phyloP scores from a whole-genome alignment of 2,329 filamentous ascomycete species.

The Xylaria sp. region DNA sequence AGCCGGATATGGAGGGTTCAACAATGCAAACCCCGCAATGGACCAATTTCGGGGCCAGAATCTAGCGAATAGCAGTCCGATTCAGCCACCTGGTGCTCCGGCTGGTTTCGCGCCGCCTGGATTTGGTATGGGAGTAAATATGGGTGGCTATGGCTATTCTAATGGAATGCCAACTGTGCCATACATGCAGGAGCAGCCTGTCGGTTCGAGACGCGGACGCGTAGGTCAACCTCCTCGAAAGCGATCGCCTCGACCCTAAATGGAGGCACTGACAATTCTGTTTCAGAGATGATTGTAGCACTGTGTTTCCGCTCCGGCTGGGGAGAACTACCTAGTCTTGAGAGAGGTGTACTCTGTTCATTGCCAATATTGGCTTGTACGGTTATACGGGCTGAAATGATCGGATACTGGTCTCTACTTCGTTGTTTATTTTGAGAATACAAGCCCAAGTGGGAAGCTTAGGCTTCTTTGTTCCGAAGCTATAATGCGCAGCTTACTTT shows the following conservation, averaged over 20 bases:
- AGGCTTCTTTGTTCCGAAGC: conserved; percentile 12
- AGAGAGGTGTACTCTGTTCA: conserved; percentile 22
- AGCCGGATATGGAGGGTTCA: conserved; percentile 65
- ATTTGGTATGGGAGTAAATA: conserved; percentile 48
- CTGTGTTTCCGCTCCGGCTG: conserved; percentile 3
- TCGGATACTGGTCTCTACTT: conserved; percentile 40
- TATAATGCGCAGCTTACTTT: conserved; percentile 35
- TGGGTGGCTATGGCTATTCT: conserved; percentile 54
- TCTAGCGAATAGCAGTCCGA: conserved; percentile 62
- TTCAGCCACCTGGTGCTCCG: conserved; percentile 56
- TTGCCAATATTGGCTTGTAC: conserved; percentile 35
- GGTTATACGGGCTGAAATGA: conserved; percentile 43
- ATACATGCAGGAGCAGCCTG: conserved; percentile 67
- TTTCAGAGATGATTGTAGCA: conserved; percentile 46
- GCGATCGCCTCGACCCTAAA: conserved; percentile 48
- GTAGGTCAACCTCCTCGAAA: conserved; percentile 59
- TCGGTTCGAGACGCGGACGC: conserved; percentile 67
- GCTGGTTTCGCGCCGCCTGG: conserved; percentile 49
- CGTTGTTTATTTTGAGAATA: conserved; percentile 38
- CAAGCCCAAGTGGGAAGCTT: conserved; percentile 13
- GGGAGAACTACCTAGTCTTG: neutral
- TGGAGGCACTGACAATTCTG: conserved; percentile 43
- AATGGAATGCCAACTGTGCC: conserved; percentile 61
- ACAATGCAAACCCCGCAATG: conserved; percentile 57
- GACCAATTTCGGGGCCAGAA: conserved; percentile 67